These are phyloP conservation scores for Papiliotrema nemorosa DNA, from an alignment of 1,284 basidiomycete genomes.

Conservation along the genomic window DNA sequence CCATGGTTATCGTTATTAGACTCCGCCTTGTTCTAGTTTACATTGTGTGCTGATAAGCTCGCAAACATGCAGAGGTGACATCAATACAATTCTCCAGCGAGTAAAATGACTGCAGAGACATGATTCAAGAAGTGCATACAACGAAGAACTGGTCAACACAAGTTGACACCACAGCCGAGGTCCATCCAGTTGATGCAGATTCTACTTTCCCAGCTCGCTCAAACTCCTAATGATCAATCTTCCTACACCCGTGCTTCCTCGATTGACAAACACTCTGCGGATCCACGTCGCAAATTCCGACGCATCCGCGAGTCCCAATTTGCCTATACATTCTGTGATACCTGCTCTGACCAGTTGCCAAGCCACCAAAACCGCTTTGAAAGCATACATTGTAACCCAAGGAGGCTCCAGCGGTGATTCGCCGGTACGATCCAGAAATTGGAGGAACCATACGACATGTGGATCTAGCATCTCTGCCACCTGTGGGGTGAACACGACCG, in stretches of 20 bases:
- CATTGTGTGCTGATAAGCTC: no score
- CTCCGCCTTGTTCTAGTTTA: no score
- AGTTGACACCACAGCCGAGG: no score
- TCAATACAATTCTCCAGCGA: no score
- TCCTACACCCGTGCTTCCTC: conserved; percentile 15
- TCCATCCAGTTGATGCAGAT: no score
- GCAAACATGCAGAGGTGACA: no score
- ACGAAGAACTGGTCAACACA: no score
- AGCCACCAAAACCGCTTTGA: conserved; percentile 27
- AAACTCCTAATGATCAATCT: conserved; percentile 12
- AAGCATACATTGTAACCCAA: conserved; percentile 28
- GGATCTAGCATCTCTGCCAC: conserved; percentile 16
- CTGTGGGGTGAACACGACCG: conserved; percentile 13
- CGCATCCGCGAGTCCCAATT: conserved; percentile 9
- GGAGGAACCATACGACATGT: conserved; percentile 27
- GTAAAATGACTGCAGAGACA: no score
- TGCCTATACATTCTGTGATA: neutral
- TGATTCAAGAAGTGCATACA: no score
- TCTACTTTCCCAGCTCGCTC: conserved; percentile 11
- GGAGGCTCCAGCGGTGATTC: conserved; percentile 17
- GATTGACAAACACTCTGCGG: conserved; percentile 13
- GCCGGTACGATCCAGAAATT: conserved; percentile 15
- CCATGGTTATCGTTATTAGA: no score
- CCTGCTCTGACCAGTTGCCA: conserved; percentile 25
- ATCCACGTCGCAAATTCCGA: conserved; percentile 16